A percentile compares a stretch with the other conserved stretches of the same genome.
These are phyloP conservation scores for Pythium scleroteichum DNA, from an alignment of 352 stramenopile genomes.

Conservation along the genomic window DNA sequence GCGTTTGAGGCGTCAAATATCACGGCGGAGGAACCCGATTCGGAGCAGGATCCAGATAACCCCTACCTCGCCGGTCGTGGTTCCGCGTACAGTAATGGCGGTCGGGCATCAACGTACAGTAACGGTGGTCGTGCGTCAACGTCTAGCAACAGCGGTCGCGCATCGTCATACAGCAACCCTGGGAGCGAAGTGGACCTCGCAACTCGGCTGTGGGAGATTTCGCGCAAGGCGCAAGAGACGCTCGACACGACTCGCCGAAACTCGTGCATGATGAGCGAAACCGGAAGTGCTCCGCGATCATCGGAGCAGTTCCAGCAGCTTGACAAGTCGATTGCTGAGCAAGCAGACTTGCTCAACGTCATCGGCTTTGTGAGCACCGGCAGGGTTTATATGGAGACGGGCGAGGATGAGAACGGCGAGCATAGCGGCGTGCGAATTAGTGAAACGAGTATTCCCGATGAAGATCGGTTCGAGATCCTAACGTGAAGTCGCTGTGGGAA, in stretches of 20 bases:
- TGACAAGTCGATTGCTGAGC: conserved; percentile 73
- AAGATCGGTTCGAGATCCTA: conserved; percentile 68
- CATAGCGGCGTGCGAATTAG: conserved; percentile 58
- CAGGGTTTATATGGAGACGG: conserved; percentile 74
- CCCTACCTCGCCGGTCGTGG: conserved; percentile 22
- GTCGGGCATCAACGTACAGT: conserved; percentile 5
- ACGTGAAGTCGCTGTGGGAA: conserved; percentile 23
- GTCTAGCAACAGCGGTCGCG: not conserved
- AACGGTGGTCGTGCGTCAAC: conserved; percentile 4
- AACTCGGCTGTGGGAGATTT: conserved; percentile 60
- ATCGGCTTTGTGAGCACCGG: conserved; percentile 77
- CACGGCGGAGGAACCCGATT: conserved; percentile 26
- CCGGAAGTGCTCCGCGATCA: conserved; percentile 57
- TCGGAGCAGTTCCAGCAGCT: conserved; percentile 74
- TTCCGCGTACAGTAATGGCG: conserved; percentile 9
- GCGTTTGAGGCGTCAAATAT: conserved; percentile 44
- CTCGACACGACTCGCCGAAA: conserved; percentile 69
- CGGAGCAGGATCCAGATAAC: conserved; percentile 23
- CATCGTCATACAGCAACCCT: conserved; percentile 16
- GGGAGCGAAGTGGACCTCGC: conserved; percentile 40
- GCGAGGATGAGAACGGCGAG: conserved; percentile 32
- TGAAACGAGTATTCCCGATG: conserved; percentile 54
- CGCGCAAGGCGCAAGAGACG: conserved; percentile 58
- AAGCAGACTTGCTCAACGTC: conserved; percentile 72
- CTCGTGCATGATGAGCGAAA: conserved; percentile 80